Conservation (phyloP, 257 asterid genomes). For the Fraxinus quadrangulata region DNA sequence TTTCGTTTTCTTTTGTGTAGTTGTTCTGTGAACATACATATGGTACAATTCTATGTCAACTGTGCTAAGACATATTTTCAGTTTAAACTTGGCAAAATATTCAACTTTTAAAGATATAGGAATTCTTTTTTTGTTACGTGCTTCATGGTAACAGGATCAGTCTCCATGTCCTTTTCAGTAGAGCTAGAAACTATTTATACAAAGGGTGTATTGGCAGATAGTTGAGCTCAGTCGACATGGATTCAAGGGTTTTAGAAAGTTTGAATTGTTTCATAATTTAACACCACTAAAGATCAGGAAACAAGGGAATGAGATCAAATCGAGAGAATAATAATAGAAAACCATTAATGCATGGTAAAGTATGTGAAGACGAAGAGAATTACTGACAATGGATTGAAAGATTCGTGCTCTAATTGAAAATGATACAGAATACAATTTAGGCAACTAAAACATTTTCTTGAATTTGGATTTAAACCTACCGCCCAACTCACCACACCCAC, state of each 20-base stretch:
- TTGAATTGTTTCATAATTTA: neutral
- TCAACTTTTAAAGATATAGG: neutral
- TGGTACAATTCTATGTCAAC: neutral
- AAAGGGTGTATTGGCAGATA: neutral
- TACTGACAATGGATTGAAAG: neutral
- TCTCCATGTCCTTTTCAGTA: neutral
- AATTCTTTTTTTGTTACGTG: neutral
- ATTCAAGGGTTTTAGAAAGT: neutral
- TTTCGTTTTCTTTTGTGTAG: neutral
- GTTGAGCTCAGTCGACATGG: neutral
- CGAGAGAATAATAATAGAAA: neutral
- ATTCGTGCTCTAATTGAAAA: neutral
- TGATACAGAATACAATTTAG: neutral
- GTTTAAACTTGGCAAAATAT: neutral
- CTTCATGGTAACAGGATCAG: neutral
- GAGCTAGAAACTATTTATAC: neutral
- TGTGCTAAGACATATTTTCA: neutral
- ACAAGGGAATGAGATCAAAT: neutral
- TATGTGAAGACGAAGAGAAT: neutral
- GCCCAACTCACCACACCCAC: neutral
- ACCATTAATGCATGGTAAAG: neutral
- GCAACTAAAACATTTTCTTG: neutral
- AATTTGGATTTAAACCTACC: neutral
- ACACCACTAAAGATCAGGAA: neutral
- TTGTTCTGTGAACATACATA: slow-evolving; percentile 22